A percentile compares a stretch with the other conserved stretches of the same genome.
Evolutionary conservation across 768 basidiomycete genomes (phyloP).

Genomic region (Rickenella mellea): DNA sequence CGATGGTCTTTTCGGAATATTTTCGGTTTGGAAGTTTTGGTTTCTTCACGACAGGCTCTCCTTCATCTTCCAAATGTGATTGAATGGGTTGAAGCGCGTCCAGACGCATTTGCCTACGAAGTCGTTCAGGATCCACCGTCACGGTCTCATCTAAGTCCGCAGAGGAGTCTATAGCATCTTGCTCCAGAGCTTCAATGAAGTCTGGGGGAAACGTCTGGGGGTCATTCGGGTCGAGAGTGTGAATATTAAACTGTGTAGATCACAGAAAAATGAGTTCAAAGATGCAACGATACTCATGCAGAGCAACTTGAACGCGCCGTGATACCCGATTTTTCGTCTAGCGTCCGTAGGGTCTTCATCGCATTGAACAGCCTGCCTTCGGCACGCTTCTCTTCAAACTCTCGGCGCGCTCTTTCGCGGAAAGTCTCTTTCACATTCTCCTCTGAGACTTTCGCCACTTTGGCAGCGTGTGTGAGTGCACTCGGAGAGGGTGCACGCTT

Average conservation of each 20-base stretch:
- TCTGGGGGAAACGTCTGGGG: slow-evolving; percentile 57
- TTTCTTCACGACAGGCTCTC: slow-evolving; percentile 16
- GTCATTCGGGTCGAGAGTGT: slow-evolving; percentile 67
- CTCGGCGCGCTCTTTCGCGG: slow-evolving; percentile 59
- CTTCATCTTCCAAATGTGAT: slow-evolving; percentile 26
- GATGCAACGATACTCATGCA: background rate
- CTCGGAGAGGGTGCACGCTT: slow-evolving; percentile 64
- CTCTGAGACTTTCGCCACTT: slow-evolving; percentile 61
- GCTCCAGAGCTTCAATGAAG: slow-evolving; percentile 45
- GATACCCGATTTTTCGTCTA: slow-evolving; percentile 69
- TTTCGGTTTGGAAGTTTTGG: slow-evolving; percentile 20
- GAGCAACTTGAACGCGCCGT: slow-evolving; percentile 38
- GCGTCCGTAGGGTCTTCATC: slow-evolving; percentile 60
- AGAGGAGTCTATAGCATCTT: too few species aligned
- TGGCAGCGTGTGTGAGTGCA: slow-evolving; percentile 53
- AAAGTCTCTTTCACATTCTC: slow-evolving; percentile 45
- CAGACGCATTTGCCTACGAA: slow-evolving; percentile 64
- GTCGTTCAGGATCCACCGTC: slow-evolving; percentile 32
- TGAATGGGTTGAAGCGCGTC: slow-evolving; percentile 54
- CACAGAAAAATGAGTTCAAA: slow-evolving; percentile 1
- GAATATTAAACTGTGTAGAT: slow-evolving; percentile 62
- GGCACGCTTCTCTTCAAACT: slow-evolving; percentile 69
- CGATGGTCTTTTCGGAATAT: slow-evolving; percentile 45
- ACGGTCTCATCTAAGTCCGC: slow-evolving; percentile 5
- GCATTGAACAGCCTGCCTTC: slow-evolving; percentile 62